phyloP scores from a whole-genome alignment of 768 basidiomycete genomes.

The Clitopilus passeckerianus region DNA sequence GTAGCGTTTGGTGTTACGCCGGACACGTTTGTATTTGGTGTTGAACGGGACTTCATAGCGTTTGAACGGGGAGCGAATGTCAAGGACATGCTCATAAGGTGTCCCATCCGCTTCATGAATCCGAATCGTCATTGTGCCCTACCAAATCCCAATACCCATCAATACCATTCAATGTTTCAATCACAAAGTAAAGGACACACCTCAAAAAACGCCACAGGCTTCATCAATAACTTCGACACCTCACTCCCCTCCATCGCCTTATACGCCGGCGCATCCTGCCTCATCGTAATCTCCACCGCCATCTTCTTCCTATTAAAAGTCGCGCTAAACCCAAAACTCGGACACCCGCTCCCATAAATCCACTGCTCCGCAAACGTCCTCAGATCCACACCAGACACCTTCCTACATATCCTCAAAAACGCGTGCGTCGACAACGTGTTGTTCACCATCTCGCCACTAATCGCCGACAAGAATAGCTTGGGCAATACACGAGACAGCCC shows the following conservation, averaged over 20 bases:
- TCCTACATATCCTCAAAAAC: constrained; percentile 89
- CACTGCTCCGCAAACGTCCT: constrained; percentile 96
- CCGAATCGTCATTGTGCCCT: constrained; percentile 98
- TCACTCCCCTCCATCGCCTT: constrained; percentile 68
- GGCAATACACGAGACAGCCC: constrained; percentile 94
- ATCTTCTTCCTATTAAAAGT: constrained; percentile 97
- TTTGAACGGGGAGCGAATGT: constrained; percentile 82
- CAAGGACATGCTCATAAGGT: constrained; percentile 96
- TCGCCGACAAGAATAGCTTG: constrained; percentile 89
- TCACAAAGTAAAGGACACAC: constrained; percentile 29
- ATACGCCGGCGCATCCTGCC: constrained; percentile 81
- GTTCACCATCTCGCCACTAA: constrained; percentile 84
- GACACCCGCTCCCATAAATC: constrained; percentile 98
- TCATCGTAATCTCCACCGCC: constrained; percentile 94
- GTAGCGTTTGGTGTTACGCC: constrained; percentile 94
- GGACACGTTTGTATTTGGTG: constrained; percentile 95
- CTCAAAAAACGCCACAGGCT: constrained; percentile 89
- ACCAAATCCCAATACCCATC: no score
- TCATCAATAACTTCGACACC: constrained; percentile 56
- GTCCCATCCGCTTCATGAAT: constrained; percentile 99
- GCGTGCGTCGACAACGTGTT: constrained; percentile 86
- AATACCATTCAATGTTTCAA: neutral
- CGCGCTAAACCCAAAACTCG: constrained; percentile 83
- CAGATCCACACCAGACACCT: constrained; percentile 88
- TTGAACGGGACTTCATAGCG: constrained; percentile 99